These are phyloP conservation scores for Flaveria robusta DNA, from an alignment of 129 eudicot species.

Conservation along the genomic window DNA sequence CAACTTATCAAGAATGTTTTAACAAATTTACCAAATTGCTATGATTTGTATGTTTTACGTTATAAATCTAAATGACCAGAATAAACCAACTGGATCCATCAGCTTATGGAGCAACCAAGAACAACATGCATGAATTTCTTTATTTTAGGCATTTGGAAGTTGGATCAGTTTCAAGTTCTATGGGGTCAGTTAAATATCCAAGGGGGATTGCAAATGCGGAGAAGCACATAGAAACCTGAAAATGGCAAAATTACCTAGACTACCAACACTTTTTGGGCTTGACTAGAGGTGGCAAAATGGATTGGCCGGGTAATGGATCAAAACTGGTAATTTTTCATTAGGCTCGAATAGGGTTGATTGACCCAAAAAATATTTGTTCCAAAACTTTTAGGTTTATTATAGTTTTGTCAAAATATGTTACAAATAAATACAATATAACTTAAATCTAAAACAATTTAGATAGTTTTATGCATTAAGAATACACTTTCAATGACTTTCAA, in stretches of 20 bases:
- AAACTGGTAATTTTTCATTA: neutral
- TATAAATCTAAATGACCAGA: conserved; percentile 1
- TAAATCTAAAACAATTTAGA: neutral
- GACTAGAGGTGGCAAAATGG: neutral
- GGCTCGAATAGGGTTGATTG: neutral
- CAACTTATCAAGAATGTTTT: conserved; percentile 7
- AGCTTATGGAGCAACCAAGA: conserved; percentile 6
- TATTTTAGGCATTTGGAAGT: no score
- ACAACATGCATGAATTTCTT: neutral
- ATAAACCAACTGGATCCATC: conserved; percentile 22
- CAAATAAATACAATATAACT: neutral
- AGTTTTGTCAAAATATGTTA: neutral
- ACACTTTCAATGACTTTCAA: neutral
- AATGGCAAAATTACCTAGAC: neutral
- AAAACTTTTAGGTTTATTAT: neutral
- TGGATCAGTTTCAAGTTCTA: no score
- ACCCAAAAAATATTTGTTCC: neutral
- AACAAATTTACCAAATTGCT: conserved; percentile 13
- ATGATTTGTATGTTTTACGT: neutral
- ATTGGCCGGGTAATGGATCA: neutral
- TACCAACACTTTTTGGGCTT: neutral
- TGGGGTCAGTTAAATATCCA: no score
- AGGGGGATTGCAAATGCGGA: no score
- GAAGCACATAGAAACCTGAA: no score
- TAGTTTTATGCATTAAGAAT: neutral